A percentile compares a stretch with the other conserved stretches of the same genome.
Conservation (phyloP, 805 yeast species). For the Suhomyces sp. region DNA sequence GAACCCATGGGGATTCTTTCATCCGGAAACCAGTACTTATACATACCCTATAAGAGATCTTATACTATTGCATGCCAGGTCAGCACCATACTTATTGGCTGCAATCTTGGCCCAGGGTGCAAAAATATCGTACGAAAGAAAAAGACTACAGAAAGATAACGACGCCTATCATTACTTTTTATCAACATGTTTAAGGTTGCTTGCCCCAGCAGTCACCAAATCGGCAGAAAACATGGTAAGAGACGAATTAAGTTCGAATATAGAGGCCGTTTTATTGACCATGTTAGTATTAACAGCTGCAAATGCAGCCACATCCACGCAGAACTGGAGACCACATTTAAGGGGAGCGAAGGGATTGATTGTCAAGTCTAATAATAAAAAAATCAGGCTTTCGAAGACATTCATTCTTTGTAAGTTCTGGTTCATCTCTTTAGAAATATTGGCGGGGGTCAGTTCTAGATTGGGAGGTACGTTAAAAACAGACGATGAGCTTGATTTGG, state of each 20-base stretch:
- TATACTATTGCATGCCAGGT: constrained; percentile 54
- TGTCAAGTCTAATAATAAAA: constrained; percentile 10
- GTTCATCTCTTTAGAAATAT: constrained; percentile 53
- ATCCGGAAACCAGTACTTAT: constrained; percentile 22
- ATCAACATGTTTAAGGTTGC: constrained; percentile 55
- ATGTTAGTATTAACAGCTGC: constrained; percentile 62
- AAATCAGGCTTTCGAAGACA: constrained; percentile 31
- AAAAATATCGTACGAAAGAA: constrained; percentile 45
- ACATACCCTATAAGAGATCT: constrained; percentile 60
- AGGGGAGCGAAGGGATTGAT: constrained; percentile 55
- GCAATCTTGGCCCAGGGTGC: constrained; percentile 75
- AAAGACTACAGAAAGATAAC: constrained; percentile 51
- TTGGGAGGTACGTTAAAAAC: constrained; percentile 52
- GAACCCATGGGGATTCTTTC: constrained; percentile 35
- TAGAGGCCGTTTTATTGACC: constrained; percentile 64
- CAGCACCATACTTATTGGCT: constrained; percentile 59
- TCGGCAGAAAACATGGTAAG: constrained; percentile 16
- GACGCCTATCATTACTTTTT: constrained; percentile 63
- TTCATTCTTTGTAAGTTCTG: constrained; percentile 54
- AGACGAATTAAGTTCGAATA: constrained; percentile 36
- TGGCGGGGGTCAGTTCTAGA: constrained; percentile 56
- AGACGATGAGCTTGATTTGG: constrained; percentile 42
- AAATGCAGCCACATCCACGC: constrained; percentile 51
- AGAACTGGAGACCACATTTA: constrained; percentile 63
- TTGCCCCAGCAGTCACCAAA: constrained; percentile 43